Evolutionary conservation across 441 rosid genomes (phyloP), one percentile per base, ranked within the genome.

Genomic region (Populus hybrid): DNA sequence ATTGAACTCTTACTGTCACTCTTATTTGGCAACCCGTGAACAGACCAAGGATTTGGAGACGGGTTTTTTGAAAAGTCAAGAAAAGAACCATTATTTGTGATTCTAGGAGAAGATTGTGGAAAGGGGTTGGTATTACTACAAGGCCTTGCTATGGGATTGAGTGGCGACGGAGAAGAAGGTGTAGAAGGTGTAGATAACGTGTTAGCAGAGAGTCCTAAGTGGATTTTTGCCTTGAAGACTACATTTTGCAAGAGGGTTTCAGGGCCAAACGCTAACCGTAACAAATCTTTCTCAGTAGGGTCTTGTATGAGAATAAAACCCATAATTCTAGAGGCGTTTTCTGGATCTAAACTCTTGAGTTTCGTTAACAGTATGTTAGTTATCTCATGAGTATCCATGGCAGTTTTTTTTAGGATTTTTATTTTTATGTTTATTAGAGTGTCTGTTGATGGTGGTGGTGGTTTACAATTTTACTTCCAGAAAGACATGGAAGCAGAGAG

Each of bases 291-390:
- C 23, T 93, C 93, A 8, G 36, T 71, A 6, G 88, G 83, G 86
- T 88, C 99, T 57, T 91, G 95, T 61, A 95, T 78, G 23, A 93
- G 91, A 54, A 93, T 81, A 78, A 84, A 95, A 32, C 97, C 97
- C 88, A 92, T 90, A 90, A 95, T 93, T 86, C 89, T 93, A 1
- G 89, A 83, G 18, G 95, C 98, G 77, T 92, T 89, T 46, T 93
- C 94, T 9, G 91, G 95, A 86, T 95, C 99, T 78, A 93, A 30
- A 69, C 77, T 85, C 38, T 84, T 85, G 78, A 95, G 86, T 84
- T 84, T 93, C 16, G 88, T 81, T 69, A 91, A 86, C 69, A 95
- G 87, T 63, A 93, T 70, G 73, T 86, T 46, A 50, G 97, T 92
- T 18, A 92, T 88, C 74, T 92, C 96, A 67, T 80, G 86, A 74